Evolutionary conservation across 129 eudicot species (phyloP).

Genomic region (Lactuca saligna): DNA sequence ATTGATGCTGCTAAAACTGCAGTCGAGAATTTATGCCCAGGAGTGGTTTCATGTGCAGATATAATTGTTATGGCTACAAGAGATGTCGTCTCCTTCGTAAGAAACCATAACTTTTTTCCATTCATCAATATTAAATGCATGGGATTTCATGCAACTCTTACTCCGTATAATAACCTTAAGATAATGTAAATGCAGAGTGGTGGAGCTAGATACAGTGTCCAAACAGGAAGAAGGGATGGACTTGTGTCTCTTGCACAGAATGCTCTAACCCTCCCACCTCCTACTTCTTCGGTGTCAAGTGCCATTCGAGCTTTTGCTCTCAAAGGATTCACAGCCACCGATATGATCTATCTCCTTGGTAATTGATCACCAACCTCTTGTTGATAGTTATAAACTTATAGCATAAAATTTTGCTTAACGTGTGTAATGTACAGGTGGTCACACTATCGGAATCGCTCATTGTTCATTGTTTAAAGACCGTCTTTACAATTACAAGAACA

Average conservation of each 20-base stretch:
- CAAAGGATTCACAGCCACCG: slow-evolving; percentile 39
- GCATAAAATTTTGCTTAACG: background rate
- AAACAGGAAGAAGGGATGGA: slow-evolving; percentile 75
- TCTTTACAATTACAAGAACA: slow-evolving; percentile 58
- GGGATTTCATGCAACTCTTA: background rate
- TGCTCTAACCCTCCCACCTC: slow-evolving; percentile 37
- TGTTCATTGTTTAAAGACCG: slow-evolving; percentile 54
- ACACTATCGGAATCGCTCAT: slow-evolving; percentile 61
- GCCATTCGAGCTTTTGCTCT: slow-evolving; percentile 34
- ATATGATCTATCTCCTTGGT: background rate
- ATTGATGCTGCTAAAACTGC: no score
- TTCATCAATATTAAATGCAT: background rate
- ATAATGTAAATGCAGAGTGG: slow-evolving; percentile 40
- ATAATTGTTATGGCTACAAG: slow-evolving; percentile 56
- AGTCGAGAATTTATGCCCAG: no score
- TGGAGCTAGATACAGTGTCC: slow-evolving; percentile 44
- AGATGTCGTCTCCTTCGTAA: slow-evolving; percentile 46
- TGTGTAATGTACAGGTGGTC: slow-evolving; percentile 46
- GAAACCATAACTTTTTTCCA: background rate
- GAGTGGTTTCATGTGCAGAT: slow-evolving; percentile 68
- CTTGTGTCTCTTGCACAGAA: slow-evolving; percentile 21
- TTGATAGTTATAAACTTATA: background rate
- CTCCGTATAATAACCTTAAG: no score
- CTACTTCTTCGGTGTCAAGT: slow-evolving; percentile 42
- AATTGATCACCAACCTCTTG: no score